Base-by-base conservation (phyloP, 768 basidiomycete species). In the Kockovaella imperatae region DNA sequence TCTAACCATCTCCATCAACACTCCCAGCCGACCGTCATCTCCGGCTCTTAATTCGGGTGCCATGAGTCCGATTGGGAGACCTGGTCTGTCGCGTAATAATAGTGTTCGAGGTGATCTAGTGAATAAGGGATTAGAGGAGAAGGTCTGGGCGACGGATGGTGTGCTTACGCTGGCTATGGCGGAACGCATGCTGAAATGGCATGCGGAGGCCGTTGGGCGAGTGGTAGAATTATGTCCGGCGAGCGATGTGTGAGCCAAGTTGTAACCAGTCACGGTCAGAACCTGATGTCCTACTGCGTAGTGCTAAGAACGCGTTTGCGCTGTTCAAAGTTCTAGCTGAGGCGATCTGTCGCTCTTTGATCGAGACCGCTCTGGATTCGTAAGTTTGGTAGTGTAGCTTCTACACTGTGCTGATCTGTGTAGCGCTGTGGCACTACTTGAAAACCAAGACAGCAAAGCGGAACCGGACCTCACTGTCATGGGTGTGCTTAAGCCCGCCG, bases 111-210 rank as follows among this genome's bases (percentile, higher is more conserved):
- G 61, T 8, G 52, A 55, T 6, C 15, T 56, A 35, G 45, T 62
- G 13, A 55, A 59, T 17, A 55, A 52, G 28, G 52, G 51, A 17
- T 51, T 64, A 15, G 89, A 89, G 57, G 87, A 89, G 45, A 80
- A 80, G 15, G 60, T 81, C 5, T 77, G 77, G 32, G 85, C 88
- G 45, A 83, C 85, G 53, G 93, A 97, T 62, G 93, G 93, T 10
- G 58, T 80, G 26, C 73, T 96, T 29, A 82, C 75, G 38, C 73
- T 95, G 2, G 80, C 82, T 32, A 74, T 81, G 8, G 86, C 89
- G 1, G 89, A 93, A 74, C 83, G 78, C 59, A 90, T 97, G 82
- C 74, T 97, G 14, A 87, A 82, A 69, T 96, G 93, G 90, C 95
- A 99, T 70, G 93, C 95, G 2, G 95, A 99, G 68, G 87, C 90